Evolutionary conservation across 2,329 filamentous ascomycete genomes (phyloP).

Genomic region (Zarea fungicola): DNA sequence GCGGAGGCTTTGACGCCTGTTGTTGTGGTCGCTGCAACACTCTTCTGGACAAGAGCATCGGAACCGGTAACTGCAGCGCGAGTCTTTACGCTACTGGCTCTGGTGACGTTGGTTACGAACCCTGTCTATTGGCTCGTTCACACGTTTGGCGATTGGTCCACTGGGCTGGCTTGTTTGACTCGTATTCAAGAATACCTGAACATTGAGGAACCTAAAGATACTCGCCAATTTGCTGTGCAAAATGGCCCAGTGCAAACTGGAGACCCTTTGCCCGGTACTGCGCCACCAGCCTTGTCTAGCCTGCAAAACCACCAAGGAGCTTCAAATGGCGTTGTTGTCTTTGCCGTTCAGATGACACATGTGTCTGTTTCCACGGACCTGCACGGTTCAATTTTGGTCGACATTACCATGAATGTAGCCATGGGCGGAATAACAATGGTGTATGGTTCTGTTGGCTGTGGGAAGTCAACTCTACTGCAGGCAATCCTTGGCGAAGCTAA

Average conservation of each 20-base stretch:
- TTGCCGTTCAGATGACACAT: neutral
- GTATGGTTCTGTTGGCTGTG: conserved; percentile 27
- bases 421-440: conserved; percentile 25
- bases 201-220: neutral
- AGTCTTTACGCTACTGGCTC: neutral
- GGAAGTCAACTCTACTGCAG: conserved; percentile 28
- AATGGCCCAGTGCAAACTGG: neutral
- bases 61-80: neutral
- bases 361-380: neutral
- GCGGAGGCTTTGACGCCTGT: neutral
- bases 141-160: neutral
- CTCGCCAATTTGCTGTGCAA: neutral
- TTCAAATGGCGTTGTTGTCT: neutral
- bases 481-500: conserved; percentile 25
- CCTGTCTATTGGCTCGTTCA: conserved; percentile 1
- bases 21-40: neutral
- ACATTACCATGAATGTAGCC: neutral
- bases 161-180: neutral
- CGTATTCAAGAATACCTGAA: conserved; percentile 7
- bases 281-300: neutral
- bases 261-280: neutral
- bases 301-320: neutral
- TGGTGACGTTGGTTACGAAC: neutral
- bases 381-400: neutral
- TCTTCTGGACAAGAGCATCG: conserved; percentile 4